Base-by-base conservation (phyloP, 2,329 filamentous ascomycete species). In the Chrysoporthe deuterocubensis region DNA sequence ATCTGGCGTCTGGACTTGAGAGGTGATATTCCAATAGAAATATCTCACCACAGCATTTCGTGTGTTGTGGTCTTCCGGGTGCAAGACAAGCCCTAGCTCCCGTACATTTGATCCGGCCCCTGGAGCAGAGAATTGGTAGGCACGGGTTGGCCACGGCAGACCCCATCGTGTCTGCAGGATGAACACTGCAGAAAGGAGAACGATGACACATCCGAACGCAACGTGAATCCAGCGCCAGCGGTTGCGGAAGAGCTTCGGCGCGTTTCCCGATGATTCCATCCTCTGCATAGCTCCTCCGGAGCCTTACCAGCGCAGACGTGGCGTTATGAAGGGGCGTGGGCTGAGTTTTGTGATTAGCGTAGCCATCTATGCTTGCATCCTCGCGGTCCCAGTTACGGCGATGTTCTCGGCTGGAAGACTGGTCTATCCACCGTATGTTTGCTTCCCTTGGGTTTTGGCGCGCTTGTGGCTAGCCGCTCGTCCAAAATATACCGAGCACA, bases 1-100 rank as follows among this genome's bases (percentile, higher is more conserved):
- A 72, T 87, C 84, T 6, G 83, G 82, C 2, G 77, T 76, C n/a
- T 76, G 73, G 40, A 73, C 46, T 1, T 71, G 78, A 21, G 76
- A 75, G 2, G 78, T 82, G 18, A 85, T 76, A 16, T 74, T 78
- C 81, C 81, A 85, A 64, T 77, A 68, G 40, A 78, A 73, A 44
- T 73, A 72, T n/a, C 77, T 74, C 7, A 76, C 80, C 4, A 48
- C 71, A 0, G 80, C 67, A 1, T 71, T 62, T 16, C 83, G 78
- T 54, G 74, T 73, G 4, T 78, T 69, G 73, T 85, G 81, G 21
- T 81, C 72, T 50, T 82, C 73, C 1, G 83, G 82, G 69, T 81
- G 80, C 16, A 84, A 68, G 7, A 71, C 43, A 7, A 71, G 4
- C 32, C 54, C 62, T 13, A 72, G 40, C 34, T 72, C 69, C 5